A percentile compares a stretch with the other conserved stretches of the same genome.
Evolutionary conservation across 306 rosid species (phyloP).

Genomic region (Prinsepia uniflora): DNA sequence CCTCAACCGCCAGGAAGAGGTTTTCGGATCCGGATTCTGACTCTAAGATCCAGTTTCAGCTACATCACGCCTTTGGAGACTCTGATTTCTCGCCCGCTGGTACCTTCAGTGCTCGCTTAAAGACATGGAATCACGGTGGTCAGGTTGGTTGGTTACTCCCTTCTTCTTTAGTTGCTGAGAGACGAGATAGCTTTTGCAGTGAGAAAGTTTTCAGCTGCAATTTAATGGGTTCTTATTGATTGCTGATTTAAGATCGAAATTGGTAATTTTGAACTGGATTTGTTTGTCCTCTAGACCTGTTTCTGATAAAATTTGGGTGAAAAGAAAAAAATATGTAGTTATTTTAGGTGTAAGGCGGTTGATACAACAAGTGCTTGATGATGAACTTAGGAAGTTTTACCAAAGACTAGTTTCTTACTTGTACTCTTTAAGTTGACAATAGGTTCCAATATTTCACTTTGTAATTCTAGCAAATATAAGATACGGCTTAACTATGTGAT

Average conservation of each 20-base stretch:
- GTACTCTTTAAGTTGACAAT: too few relatives aligned
- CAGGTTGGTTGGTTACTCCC: conserved; percentile 60
- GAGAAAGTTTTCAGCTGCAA: conserved; percentile 6
- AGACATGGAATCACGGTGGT: conserved; percentile 80
- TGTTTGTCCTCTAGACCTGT: neutral
- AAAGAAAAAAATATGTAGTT: neutral
- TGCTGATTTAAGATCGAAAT: neutral
- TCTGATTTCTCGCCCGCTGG: conserved; percentile 75
- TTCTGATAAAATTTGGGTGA: neutral
- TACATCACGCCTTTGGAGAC: conserved; percentile 87
- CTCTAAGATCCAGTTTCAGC: conserved; percentile 85
- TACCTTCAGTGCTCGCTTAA: conserved; percentile 87
- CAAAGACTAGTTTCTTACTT: neutral
- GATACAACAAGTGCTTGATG: neutral
- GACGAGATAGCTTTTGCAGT: neutral
- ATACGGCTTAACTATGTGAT: conserved; percentile 11
- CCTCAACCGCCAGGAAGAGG: conserved; percentile 52
- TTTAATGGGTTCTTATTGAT: neutral
- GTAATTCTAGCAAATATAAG: neutral
- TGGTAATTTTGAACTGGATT: neutral
- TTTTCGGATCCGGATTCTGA: conserved; percentile 67
- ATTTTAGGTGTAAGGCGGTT: neutral
- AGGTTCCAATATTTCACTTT: neutral
- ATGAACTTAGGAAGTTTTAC: neutral
- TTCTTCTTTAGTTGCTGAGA: neutral